Percentiles rank a stretch among this genome's conserved stretches.
Conservation (phyloP, 768 basidiomycete genomes). For the Rhizopogon rudus region DNA sequence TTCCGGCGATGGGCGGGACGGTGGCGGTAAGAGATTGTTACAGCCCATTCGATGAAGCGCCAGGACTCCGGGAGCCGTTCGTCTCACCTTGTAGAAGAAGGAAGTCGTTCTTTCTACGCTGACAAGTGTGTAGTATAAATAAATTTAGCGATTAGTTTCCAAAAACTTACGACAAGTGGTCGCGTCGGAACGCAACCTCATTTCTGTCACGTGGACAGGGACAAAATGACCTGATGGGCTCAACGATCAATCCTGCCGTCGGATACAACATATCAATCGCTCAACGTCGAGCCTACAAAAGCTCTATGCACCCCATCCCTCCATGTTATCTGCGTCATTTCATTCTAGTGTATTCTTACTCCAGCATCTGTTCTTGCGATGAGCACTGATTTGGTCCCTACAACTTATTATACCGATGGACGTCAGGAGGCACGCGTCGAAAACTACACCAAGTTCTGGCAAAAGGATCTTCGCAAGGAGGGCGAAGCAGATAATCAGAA, state of each 20-base stretch:
- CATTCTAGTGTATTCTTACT: background rate
- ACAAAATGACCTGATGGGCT: slow-evolving; percentile 2
- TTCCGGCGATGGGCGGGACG: too few relatives aligned
- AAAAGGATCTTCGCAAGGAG: slow-evolving; percentile 78
- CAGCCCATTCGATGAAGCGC: background rate
- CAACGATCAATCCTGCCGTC: background rate
- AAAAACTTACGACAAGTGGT: too few relatives aligned
- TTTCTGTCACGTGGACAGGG: background rate
- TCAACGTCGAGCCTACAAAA: slow-evolving; percentile 2
- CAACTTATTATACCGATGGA: slow-evolving; percentile 43
- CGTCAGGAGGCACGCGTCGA: slow-evolving; percentile 66
- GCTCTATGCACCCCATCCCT: background rate
- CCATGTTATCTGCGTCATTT: background rate
- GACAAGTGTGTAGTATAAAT: too few relatives aligned
- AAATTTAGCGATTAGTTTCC: too few relatives aligned
- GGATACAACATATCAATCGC: background rate
- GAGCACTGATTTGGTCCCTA: background rate
- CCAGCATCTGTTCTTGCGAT: background rate
- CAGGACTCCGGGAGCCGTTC: background rate
- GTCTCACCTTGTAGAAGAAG: background rate
- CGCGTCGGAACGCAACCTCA: too few relatives aligned
- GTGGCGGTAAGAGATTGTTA: too few relatives aligned
- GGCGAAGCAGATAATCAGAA: slow-evolving; percentile 58
- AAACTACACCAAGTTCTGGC: slow-evolving; percentile 91
- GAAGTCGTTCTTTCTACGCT: too few relatives aligned